Base-by-base conservation (phyloP, 192 early-diverging fungal species). In the Linnemannia exigua region DNA sequence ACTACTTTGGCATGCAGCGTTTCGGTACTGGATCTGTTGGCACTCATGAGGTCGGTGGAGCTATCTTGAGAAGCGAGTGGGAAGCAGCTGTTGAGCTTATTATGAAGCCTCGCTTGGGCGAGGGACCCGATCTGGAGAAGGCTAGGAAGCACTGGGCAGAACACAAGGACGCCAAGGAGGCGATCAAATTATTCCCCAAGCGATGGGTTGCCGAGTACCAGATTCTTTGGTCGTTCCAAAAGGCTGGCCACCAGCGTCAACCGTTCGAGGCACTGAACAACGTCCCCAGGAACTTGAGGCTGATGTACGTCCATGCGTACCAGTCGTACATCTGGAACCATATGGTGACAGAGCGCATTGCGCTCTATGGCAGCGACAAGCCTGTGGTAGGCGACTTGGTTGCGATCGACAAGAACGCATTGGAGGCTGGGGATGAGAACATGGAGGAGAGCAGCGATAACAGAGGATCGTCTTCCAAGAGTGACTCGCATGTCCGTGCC, bases 1-100 rank as follows among this genome's bases (percentile, higher is more conserved):
- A 99, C 90, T 99, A 99, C 90, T 99, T 92, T 89, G 99, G 87
- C 2, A 96, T 99, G 97, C 99, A 99, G 89, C 92, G 99, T 22
- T 99, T 99, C 81, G 99, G 99, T 37, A 97, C 97, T 7, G 89
- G 94, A 33, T 90, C 93, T 19, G 89, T 97, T 31, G 87, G 93
- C 2, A 98, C 98, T 16, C 95, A 97, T 81, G 87, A 92, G 22
- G 91, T 97, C 31, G 99, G 99, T 7, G 87, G 93, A 2, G 91
- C 92, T 0, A 89, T 98, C 75, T 86, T 99, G 41, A 87, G 92
- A 70, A 90, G 89, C 36, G 87, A 96, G 25, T 99, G 94, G 94
- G 83, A 89, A 15, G 88, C 88, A 19, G 96, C 96, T 0, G 90
- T 95, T 1, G 94, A 97, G 36, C 82, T 97, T 52, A 94, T 99